Percentiles rank a stretch among this genome's conserved stretches.
Conservation (phyloP, 306 rosid species). For the Gastrolobium villosum region DNA sequence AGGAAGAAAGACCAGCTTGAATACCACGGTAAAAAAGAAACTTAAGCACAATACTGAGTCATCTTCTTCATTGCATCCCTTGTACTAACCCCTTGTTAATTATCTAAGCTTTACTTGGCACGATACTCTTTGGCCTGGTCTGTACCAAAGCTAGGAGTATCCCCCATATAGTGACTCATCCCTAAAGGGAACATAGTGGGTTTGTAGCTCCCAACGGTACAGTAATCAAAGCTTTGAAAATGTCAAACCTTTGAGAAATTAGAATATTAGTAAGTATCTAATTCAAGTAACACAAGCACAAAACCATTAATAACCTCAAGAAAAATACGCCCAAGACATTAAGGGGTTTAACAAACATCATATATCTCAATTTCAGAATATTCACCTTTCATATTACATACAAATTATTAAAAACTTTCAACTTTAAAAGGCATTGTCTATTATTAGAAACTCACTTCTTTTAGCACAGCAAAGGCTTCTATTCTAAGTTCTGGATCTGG, state of each 20-base stretch:
- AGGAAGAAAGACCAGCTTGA: too few relatives aligned
- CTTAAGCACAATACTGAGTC: too few relatives aligned
- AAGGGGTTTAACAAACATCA: slow-evolving; percentile 32
- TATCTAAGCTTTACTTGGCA: too few relatives aligned
- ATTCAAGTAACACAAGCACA: slow-evolving; percentile 45
- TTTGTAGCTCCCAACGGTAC: too few relatives aligned
- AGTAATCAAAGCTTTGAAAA: slow-evolving; percentile 71
- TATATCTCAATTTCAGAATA: slow-evolving; percentile 30
- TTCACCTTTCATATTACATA: slow-evolving; percentile 21
- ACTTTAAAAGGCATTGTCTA: slow-evolving; percentile 32
- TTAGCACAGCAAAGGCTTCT: slow-evolving; percentile 71
- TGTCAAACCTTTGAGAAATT: slow-evolving; percentile 72
- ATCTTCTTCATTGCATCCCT: too few relatives aligned
- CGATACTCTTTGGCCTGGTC: too few relatives aligned
- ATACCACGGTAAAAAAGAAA: too few relatives aligned
- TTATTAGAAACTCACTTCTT: slow-evolving; percentile 64
- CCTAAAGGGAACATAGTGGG: too few relatives aligned
- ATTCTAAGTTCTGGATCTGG: slow-evolving; percentile 68
- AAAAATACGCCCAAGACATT: slow-evolving; percentile 26
- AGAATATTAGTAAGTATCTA: slow-evolving; percentile 84
- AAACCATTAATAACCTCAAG: slow-evolving; percentile 15
- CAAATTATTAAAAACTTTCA: neutral
- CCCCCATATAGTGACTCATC: too few relatives aligned
- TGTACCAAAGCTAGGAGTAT: too few relatives aligned
- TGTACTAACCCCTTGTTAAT: too few relatives aligned